A percentile compares a stretch with the other conserved stretches of the same genome.
phyloP scores from a whole-genome alignment of 176 grass and related monocot genomes.

The Melocanna baccifera region DNA sequence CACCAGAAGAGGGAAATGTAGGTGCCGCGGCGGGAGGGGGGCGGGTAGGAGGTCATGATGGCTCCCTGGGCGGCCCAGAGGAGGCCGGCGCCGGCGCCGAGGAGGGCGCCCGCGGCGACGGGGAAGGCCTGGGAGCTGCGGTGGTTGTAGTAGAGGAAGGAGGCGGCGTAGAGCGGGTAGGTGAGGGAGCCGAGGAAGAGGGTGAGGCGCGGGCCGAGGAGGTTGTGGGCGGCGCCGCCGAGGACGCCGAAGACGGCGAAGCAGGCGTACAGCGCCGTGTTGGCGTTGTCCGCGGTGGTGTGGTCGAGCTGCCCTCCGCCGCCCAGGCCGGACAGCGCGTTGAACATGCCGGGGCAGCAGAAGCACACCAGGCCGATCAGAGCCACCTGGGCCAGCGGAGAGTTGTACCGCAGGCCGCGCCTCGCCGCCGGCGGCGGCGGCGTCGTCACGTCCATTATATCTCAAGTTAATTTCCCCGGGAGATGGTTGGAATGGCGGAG shows the following conservation, averaged over 20 bases:
- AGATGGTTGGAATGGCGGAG: neutral
- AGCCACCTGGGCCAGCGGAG: conserved; percentile 69
- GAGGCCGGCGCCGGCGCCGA: conserved; percentile 76
- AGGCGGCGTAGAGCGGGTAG: conserved; percentile 82
- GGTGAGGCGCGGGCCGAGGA: conserved; percentile 76
- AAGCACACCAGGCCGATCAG: conserved; percentile 88
- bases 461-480: neutral
- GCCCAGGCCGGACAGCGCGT: conserved; percentile 87
- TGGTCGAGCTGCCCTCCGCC: conserved; percentile 79
- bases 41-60: conserved; percentile 90
- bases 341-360: conserved; percentile 99
- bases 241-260: conserved; percentile 82
- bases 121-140: conserved; percentile 46
- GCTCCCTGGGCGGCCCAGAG: conserved; percentile 92
- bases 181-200: conserved; percentile 62
- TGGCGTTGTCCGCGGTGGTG: conserved; percentile 75
- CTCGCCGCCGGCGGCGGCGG: neutral
- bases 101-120: conserved; percentile 57
- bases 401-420: conserved; percentile 57
- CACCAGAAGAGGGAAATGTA: conserved; percentile 97
- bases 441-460: conserved; percentile 1
- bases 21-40: conserved; percentile 52
- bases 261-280: conserved; percentile 88
- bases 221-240: conserved; percentile 76
- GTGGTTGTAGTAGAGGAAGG: conserved; percentile 97